phyloP scores from a whole-genome alignment of 2,329 filamentous ascomycete genomes.

The Grosmannia huntii region DNA sequence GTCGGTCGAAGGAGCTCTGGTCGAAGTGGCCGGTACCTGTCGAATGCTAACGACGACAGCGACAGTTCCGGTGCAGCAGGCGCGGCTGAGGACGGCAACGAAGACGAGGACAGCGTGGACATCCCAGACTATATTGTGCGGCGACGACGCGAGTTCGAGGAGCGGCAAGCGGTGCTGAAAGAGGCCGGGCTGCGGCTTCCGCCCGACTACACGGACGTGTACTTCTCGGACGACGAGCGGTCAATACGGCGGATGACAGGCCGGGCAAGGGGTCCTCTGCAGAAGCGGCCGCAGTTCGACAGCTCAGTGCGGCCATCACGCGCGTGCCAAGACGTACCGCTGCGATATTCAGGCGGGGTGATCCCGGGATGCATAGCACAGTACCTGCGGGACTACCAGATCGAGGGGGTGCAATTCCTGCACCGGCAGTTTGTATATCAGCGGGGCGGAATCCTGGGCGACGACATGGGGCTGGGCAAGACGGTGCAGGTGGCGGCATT shows the following conservation, averaged over 20 bases:
- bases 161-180: constrained; percentile 42
- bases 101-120: constrained; percentile 22
- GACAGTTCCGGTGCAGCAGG: background rate
- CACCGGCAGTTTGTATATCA: constrained; percentile 87
- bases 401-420: constrained; percentile 72
- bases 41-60: background rate
- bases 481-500: constrained; percentile 95
- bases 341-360: constrained; percentile 63
- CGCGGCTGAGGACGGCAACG: constrained; percentile 9
- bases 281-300: constrained; percentile 59
- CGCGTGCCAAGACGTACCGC: constrained; percentile 59
- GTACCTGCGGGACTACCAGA: constrained; percentile 84
- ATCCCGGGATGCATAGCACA: constrained; percentile 85
- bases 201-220: constrained; percentile 61
- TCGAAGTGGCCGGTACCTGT: background rate
- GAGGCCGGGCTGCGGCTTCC: constrained; percentile 63
- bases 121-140: constrained; percentile 62
- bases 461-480: constrained; percentile 97
- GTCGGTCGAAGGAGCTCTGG: constrained; percentile 3
- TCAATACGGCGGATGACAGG: background rate
- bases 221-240: constrained; percentile 56
- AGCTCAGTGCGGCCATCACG: constrained; percentile 49
- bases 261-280: constrained; percentile 20
- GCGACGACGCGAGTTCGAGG: constrained; percentile 58
- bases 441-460: constrained; percentile 77